Evolutionary conservation across 2,329 filamentous ascomycete genomes (phyloP).

Genomic region (Lecanicillium sp.): DNA sequence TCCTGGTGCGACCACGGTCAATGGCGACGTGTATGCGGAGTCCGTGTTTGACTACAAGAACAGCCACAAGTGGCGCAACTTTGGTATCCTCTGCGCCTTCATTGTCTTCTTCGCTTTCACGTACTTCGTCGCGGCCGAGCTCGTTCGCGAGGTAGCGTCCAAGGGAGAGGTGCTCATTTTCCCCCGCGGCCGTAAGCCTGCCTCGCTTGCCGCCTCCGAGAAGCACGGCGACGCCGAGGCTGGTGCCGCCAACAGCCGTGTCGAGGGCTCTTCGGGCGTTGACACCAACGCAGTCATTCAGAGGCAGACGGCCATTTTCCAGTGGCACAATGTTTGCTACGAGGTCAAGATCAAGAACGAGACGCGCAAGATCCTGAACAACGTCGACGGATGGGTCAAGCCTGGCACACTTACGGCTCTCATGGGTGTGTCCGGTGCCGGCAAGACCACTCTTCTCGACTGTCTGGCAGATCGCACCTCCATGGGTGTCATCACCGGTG

Average conservation of each 20-base stretch:
- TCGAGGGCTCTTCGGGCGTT: neutral
- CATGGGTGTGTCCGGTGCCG: conserved; percentile 90
- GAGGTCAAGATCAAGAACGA: conserved; percentile 66
- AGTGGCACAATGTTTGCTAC: conserved; percentile 79
- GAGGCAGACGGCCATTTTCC: conserved; percentile 69
- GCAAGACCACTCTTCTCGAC: conserved; percentile 85
- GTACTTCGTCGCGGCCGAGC: conserved; percentile 47
- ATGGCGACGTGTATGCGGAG: conserved; percentile 41
- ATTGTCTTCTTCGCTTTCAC: conserved; percentile 39
- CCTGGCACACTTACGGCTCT: conserved; percentile 83
- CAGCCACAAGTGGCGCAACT: conserved; percentile 54
- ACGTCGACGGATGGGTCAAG: conserved; percentile 90
- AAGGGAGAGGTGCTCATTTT: conserved; percentile 59
- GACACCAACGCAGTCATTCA: conserved; percentile 24
- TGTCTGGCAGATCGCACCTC: conserved; percentile 79
- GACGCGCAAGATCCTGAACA: conserved; percentile 71
- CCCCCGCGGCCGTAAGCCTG: conserved; percentile 35
- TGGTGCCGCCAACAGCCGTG: neutral
- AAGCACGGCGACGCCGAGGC: neutral
- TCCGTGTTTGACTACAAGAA: conserved; percentile 38
- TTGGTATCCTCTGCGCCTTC: conserved; percentile 53
- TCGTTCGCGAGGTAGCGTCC: conserved; percentile 42
- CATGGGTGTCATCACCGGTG: conserved; percentile 81
- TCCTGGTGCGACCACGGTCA: conserved; percentile 37
- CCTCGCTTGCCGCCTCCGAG: neutral